phyloP scores from a whole-genome alignment of 352 stramenopile genomes.

The Globisporangium okanoganense region DNA sequence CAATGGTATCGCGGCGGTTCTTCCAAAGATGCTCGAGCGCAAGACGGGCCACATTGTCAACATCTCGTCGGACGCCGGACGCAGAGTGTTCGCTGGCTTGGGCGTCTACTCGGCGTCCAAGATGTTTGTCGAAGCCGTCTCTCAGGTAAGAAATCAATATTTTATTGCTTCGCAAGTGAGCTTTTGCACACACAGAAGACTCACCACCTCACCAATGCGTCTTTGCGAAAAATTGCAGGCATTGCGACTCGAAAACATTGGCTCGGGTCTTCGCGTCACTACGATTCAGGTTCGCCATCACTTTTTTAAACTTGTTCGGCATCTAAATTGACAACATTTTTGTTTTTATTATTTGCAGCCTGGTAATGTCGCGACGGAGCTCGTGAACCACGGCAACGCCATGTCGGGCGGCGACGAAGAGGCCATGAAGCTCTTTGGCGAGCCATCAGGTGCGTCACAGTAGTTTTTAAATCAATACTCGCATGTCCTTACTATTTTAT shows the following conservation, averaged over 20 bases:
- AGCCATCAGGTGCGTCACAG: conserved; percentile 30
- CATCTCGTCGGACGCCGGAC: conserved; percentile 83
- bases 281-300: conserved; percentile 54
- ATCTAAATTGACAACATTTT: background rate
- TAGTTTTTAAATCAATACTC: background rate
- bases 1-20: conserved; percentile 78
- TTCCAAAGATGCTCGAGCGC: conserved; percentile 69
- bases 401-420: conserved; percentile 69
- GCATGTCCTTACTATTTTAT: background rate
- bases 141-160: conserved; percentile 27
- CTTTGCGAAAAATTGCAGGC: conserved; percentile 15
- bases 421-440: conserved; percentile 70
- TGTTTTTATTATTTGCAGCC: conserved; percentile 39
- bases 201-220: background rate
- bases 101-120: conserved; percentile 90
- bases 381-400: conserved; percentile 81
- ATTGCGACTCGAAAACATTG: conserved; percentile 82
- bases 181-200: background rate
- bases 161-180: background rate
- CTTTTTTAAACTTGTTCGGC: background rate
- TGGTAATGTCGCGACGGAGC: conserved; percentile 89
- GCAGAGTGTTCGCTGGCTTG: conserved; percentile 78
- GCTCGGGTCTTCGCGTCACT: conserved; percentile 84
- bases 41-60: conserved; percentile 84
- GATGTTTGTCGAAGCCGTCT: conserved; percentile 91